Percentiles rank a stretch among this genome's conserved stretches.
These are phyloP conservation scores for Vigna radiata DNA, from an alignment of 306 rosid genomes.

Conservation along the genomic window DNA sequence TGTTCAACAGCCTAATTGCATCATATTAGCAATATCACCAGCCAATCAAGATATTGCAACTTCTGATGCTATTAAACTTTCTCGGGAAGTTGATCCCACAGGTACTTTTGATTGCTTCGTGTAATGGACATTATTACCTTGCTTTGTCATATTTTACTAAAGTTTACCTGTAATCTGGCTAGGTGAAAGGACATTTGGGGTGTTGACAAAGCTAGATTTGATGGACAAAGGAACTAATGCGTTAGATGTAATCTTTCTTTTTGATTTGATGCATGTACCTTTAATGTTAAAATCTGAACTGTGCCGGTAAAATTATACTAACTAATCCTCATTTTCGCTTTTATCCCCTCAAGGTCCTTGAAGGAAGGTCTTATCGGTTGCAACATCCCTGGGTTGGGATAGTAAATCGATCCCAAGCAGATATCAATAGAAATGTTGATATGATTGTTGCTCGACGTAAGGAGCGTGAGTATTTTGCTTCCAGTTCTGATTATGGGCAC, in stretches of 20 bases:
- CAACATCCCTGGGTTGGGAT: constrained; percentile 97
- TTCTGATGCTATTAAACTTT: constrained; percentile 91
- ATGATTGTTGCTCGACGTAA: constrained; percentile 88
- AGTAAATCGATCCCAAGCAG: constrained; percentile 96
- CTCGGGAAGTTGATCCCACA: constrained; percentile 86
- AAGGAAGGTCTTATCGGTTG: constrained; percentile 91
- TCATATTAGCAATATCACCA: constrained; percentile 89
- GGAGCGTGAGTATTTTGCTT: constrained; percentile 91
- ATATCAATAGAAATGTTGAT: constrained; percentile 90
- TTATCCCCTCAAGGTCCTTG: constrained; percentile 70
- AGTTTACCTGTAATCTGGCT: constrained; percentile 37
- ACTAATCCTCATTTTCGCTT: constrained; percentile 15
- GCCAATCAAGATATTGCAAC: constrained; percentile 97
- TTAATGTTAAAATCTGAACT: constrained; percentile 31
- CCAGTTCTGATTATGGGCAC: constrained; percentile 94
- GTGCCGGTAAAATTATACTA: constrained; percentile 19
- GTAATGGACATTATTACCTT: constrained; percentile 12
- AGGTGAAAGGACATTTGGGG: constrained; percentile 96
- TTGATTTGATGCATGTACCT: constrained; percentile 23
- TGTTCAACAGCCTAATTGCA: constrained; percentile 74
- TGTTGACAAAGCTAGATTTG: constrained; percentile 91
- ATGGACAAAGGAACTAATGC: constrained; percentile 99
- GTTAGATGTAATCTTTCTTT: constrained; percentile 63
- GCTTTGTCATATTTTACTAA: constrained; percentile 29
- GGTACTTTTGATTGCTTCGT: constrained; percentile 50